These are phyloP conservation scores for Penicillium sp. DNA, from an alignment of 2,329 filamentous ascomycete species.

Conservation along the genomic window DNA sequence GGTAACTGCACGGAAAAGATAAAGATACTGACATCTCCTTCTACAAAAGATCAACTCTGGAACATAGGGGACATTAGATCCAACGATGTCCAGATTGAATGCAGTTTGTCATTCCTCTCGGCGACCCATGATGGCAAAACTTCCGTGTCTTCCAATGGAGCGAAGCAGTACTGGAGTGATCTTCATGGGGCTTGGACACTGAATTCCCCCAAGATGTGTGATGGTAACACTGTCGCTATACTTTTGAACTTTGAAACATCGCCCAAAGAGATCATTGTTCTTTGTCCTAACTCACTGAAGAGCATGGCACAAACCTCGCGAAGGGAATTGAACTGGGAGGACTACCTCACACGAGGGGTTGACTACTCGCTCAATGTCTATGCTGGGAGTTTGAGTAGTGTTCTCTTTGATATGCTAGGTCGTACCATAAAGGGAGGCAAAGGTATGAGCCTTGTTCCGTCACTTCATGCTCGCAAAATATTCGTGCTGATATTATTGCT, in stretches of 20 bases:
- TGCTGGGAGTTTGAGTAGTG: neutral
- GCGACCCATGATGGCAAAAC: neutral
- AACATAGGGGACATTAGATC: neutral
- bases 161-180: neutral
- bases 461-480: neutral
- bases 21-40: neutral
- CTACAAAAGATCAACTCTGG: neutral
- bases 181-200: neutral
- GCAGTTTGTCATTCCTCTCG: neutral
- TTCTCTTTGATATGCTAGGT: neutral
- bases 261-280: neutral
- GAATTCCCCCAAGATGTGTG: neutral
- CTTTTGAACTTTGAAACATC: neutral
- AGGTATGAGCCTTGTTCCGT: neutral
- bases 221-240: neutral
- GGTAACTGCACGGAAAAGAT: neutral
- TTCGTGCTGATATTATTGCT: neutral
- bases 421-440: neutral
- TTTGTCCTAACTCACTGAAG: neutral
- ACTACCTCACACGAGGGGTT: neutral
- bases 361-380: neutral
- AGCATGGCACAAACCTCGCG: neutral
- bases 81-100: neutral
- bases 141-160: neutral
- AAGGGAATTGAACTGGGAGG: neutral